Evolutionary conservation across 495 filamentous ascomycete genomes (phyloP), one percentile per base, ranked within the genome.

Genomic region (Thozetella sp.): DNA sequence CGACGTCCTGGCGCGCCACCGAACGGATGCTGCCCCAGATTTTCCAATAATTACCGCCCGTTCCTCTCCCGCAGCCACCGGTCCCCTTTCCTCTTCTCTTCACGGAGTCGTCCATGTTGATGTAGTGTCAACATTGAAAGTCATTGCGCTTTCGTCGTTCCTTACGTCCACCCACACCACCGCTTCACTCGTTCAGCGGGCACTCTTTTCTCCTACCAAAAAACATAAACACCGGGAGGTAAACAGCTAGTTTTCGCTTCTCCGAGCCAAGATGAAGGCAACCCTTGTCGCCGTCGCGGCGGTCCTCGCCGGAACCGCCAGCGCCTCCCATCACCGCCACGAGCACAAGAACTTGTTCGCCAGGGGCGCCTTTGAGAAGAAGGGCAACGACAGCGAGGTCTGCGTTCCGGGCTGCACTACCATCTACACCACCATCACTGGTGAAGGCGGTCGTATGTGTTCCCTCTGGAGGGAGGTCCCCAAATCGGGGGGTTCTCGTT

Each of bases 111-210:
- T 73, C 69, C 70, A 77, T 77, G 68, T 74, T 76, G 74, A 74
- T 75, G 76, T 76, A 67, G n/a, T 10, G 64, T 75, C 70, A 72
- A 72, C 69, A 68, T 69, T 71, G 82, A 80, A 77, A 81, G 81
- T 79, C 62, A 69, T 75, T 68, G 70, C 74, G 77, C 82, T 82
- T 72, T 82, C 69, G 70, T 70, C 71, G 64, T 76, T 71, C 68
- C 62, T 76, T 75, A 68, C 64, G 67, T 61, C 48, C 52, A 75
- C 79, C 77, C 77, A 67, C 77, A 88, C 83, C 72, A 93, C 92
- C 90, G 92, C 92, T 94, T 93, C 92, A 94, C 89, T 96, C 92
- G 69, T 96, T 96, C 81, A 94, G 92, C 92, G 91, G 92, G 89
- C 90, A 89, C 80, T 94, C 91, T 77, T 92, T 93, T 78, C 67